Conservation (phyloP, 2,329 filamentous ascomycete species). For the Paraphaeosphaeria minitans region DNA sequence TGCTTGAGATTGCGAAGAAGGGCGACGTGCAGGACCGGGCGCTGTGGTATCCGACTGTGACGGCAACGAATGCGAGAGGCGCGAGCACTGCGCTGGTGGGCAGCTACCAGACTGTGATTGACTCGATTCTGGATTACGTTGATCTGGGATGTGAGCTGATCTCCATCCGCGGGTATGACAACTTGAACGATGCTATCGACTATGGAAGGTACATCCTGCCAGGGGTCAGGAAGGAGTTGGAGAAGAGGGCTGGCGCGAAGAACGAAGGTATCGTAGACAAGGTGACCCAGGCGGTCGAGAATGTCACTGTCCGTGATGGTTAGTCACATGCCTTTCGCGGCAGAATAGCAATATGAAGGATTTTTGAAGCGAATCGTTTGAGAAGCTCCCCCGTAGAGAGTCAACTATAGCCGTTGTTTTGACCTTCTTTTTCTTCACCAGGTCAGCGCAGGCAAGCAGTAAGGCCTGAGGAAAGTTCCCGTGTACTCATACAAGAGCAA, state of each 20-base stretch:
- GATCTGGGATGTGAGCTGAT: constrained; percentile 21
- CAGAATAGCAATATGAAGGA: background rate
- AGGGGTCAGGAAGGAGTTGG: constrained; percentile 16
- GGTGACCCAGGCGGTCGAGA: constrained; percentile 22
- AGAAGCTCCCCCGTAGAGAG: too few species aligned
- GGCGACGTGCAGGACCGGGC: constrained; percentile 22
- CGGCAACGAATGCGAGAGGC: constrained; percentile 18
- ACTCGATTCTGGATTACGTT: constrained; percentile 22
- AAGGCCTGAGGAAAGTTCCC: too few species aligned
- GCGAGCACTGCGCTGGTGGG: constrained; percentile 20
- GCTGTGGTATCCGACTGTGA: constrained; percentile 22
- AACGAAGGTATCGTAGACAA: constrained; percentile 10
- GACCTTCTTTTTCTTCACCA: too few species aligned
- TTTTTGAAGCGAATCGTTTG: background rate
- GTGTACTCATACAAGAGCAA: too few species aligned
- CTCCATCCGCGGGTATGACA: constrained; percentile 23
- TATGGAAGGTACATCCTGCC: constrained; percentile 22
- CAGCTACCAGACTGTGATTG: constrained; percentile 21
- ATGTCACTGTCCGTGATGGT: constrained; percentile 15
- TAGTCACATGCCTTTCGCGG: background rate
- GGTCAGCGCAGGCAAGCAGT: too few species aligned
- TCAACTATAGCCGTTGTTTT: too few species aligned
- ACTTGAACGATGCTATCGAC: constrained; percentile 21
- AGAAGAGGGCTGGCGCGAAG: constrained; percentile 11
- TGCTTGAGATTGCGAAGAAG: constrained; percentile 20